Conservation (phyloP, 1,284 basidiomycete genomes). For the Kalmanozyma brasiliensis region DNA sequence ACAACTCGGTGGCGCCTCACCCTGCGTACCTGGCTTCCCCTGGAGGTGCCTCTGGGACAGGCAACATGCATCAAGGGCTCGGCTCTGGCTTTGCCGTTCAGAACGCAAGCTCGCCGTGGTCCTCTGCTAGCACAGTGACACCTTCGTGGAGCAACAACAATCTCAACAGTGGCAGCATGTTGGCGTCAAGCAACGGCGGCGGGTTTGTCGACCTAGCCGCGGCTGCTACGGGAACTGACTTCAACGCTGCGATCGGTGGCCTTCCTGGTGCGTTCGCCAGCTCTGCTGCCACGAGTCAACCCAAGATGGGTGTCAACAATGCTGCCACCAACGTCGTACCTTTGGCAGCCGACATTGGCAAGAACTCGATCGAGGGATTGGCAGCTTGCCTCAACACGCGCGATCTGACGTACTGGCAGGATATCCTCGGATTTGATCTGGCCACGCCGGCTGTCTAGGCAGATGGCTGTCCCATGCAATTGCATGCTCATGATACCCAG, state of each 20-base stretch:
- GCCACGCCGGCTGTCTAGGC: conserved; percentile 13
- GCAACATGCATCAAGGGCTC: conserved; percentile 3
- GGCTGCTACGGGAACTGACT: background rate
- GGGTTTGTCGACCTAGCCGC: background rate
- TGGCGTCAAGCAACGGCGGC: background rate
- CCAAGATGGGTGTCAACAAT: background rate
- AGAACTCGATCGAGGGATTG: conserved; percentile 37
- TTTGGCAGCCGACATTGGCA: conserved; percentile 37
- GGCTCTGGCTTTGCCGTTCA: background rate
- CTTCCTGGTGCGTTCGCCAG: background rate
- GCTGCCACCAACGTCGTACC: conserved; percentile 22
- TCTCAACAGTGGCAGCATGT: background rate
- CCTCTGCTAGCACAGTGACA: background rate
- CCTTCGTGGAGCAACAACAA: conserved; percentile 23
- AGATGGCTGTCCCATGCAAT: too few relatives aligned
- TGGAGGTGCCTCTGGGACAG: background rate
- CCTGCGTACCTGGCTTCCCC: conserved; percentile 38
- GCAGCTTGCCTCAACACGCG: conserved; percentile 31
- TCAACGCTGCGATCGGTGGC: background rate
- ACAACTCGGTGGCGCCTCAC: conserved; percentile 23
- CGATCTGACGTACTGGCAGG: conserved; percentile 45
- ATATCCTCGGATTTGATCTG: conserved; percentile 38
- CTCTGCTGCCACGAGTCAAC: background rate
- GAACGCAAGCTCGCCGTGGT: background rate
- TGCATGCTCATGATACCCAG: too few relatives aligned